A percentile compares a stretch with the other conserved stretches of the same genome.
These are phyloP conservation scores for Aspergillus cavernicola DNA, from an alignment of 495 filamentous ascomycete genomes.

Conservation along the genomic window DNA sequence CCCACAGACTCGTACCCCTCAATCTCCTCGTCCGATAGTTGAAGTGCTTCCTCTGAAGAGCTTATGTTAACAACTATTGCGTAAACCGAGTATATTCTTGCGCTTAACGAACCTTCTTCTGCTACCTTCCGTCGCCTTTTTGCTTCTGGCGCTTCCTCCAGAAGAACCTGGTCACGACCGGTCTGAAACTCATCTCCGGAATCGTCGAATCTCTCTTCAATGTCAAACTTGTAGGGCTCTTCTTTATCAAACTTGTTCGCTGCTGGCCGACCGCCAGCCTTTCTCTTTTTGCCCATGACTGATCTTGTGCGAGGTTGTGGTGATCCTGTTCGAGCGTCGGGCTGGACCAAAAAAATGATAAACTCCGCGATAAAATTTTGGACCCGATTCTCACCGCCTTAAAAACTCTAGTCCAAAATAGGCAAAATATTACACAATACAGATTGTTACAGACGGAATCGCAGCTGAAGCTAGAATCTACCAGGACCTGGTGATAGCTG, in stretches of 20 bases:
- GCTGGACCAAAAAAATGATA: slow-evolving; percentile 8
- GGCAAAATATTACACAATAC: background rate
- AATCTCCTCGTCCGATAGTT: slow-evolving; percentile 87
- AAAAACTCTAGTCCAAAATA: slow-evolving; percentile 13
- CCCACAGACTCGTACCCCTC: slow-evolving; percentile 57
- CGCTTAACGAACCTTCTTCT: slow-evolving; percentile 52
- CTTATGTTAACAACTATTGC: slow-evolving; percentile 13
- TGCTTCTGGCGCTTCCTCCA: slow-evolving; percentile 73
- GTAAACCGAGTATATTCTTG: background rate
- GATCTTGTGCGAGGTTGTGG: slow-evolving; percentile 13
- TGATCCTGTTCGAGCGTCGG: background rate
- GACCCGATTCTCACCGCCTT: slow-evolving; percentile 30
- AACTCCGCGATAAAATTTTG: slow-evolving; percentile 35
- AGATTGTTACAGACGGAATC: background rate
- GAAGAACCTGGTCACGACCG: slow-evolving; percentile 75
- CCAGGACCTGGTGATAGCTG: no score
- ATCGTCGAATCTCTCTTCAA: slow-evolving; percentile 83
- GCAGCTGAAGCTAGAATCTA: background rate
- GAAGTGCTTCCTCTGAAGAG: slow-evolving; percentile 51
- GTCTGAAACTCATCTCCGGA: slow-evolving; percentile 90
- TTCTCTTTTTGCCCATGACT: slow-evolving; percentile 78
- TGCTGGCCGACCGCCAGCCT: slow-evolving; percentile 54
- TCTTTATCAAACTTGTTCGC: slow-evolving; percentile 42
- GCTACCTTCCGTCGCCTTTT: slow-evolving; percentile 67
- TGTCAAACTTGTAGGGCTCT: slow-evolving; percentile 40